Conservation (phyloP, 495 filamentous ascomycete species). For the Paragyromitra xinjiangensis region DNA sequence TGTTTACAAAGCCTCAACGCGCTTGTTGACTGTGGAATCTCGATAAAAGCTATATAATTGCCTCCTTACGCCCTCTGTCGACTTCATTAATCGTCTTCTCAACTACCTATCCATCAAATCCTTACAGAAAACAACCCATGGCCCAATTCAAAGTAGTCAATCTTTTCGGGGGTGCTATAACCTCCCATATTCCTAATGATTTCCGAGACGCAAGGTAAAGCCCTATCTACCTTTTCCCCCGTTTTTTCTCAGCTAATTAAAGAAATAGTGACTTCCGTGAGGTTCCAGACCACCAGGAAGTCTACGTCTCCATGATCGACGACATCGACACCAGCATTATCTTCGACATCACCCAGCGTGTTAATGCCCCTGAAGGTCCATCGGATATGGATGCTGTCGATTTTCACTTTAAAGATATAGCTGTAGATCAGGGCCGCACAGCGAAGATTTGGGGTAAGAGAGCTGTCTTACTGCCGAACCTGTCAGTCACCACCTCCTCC, state of each 20-base stretch:
- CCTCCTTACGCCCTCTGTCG: neutral
- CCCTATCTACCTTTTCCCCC: constrained; percentile 63
- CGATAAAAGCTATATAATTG: constrained; percentile 6
- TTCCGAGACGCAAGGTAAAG: constrained; percentile 74
- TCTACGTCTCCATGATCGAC: constrained; percentile 82
- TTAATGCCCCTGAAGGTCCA: constrained; percentile 61
- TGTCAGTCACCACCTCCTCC: constrained; percentile 29
- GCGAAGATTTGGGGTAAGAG: constrained; percentile 38
- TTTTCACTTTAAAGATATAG: constrained; percentile 80
- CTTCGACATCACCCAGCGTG: constrained; percentile 84
- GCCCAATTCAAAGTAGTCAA: constrained; percentile 57
- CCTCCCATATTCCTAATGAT: constrained; percentile 72
- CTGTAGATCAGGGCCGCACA: constrained; percentile 39
- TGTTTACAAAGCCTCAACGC: neutral
- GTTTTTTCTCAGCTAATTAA: neutral
- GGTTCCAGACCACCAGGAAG: constrained; percentile 94
- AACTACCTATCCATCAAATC: neutral
- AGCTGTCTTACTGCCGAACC: constrained; percentile 30
- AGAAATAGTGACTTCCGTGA: constrained; percentile 77
- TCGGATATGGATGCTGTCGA: constrained; percentile 60
- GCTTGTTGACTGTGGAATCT: neutral
- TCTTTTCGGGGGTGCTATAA: constrained; percentile 75
- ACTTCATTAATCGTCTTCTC: neutral
- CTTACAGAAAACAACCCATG: constrained; percentile 5
- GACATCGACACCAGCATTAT: constrained; percentile 78